Conservation (phyloP, 129 eudicot genomes). For the Flaveria brownii region DNA sequence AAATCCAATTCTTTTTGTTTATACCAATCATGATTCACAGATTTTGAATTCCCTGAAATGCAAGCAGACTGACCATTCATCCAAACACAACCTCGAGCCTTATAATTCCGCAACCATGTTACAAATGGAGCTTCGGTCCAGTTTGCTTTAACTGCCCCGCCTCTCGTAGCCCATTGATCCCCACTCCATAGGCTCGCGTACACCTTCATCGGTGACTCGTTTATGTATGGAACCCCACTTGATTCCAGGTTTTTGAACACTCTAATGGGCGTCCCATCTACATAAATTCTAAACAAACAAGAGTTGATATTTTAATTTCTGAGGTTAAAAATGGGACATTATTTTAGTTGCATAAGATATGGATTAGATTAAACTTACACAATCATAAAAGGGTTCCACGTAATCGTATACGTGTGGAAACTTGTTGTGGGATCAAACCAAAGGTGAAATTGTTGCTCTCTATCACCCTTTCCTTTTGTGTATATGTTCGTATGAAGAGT, state of each 20-base stretch:
- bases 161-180: conserved; percentile 69
- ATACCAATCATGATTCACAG: conserved; percentile 33
- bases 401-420: conserved; percentile 36
- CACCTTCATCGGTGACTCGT: conserved; percentile 40
- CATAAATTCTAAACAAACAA: conserved; percentile 32
- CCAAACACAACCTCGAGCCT: conserved; percentile 34
- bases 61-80: conserved; percentile 22
- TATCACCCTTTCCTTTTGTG: conserved; percentile 31
- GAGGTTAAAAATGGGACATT: not conserved
- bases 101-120: conserved; percentile 43
- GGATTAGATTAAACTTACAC: conserved; percentile 19
- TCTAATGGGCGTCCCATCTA: conserved; percentile 53
- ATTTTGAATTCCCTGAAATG: conserved; percentile 11
- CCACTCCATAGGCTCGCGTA: conserved; percentile 54
- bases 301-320: not conserved
- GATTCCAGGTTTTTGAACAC: conserved; percentile 49
- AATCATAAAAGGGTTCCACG: conserved; percentile 39
- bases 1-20: conserved; percentile 30
- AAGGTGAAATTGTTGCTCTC: conserved; percentile 43
- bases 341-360: not conserved
- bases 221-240: conserved; percentile 43
- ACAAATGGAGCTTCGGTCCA: conserved; percentile 50
- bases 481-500: conserved; percentile 39
- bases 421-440: conserved; percentile 35
- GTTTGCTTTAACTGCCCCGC: conserved; percentile 54